A percentile compares a stretch with the other conserved stretches of the same genome.
These are phyloP conservation scores for Gardenia jasminoides DNA, from an alignment of 257 asterid species.

Conservation along the genomic window DNA sequence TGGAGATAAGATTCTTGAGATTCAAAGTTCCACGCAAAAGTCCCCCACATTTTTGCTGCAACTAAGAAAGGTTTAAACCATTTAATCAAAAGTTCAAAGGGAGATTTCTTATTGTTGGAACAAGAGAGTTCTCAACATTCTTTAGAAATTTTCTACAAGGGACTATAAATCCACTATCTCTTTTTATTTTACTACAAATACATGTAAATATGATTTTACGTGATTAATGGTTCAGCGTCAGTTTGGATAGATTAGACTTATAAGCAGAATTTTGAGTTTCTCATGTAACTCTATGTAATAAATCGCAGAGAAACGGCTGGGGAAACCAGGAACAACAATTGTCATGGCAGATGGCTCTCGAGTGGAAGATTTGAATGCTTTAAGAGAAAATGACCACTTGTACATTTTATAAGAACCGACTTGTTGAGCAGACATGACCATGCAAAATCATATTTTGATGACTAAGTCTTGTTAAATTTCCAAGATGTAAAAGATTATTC, in stretches of 20 bases:
- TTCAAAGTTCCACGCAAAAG: neutral
- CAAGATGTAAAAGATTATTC: neutral
- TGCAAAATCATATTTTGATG: neutral
- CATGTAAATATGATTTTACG: neutral
- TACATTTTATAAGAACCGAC: slow-evolving; percentile 40
- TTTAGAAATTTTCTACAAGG: neutral
- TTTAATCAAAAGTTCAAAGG: neutral
- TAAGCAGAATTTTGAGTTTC: neutral
- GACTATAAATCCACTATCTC: neutral
- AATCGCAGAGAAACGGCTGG: slow-evolving; percentile 65
- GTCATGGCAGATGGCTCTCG: slow-evolving; percentile 71
- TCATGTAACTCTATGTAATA: slow-evolving; percentile 7
- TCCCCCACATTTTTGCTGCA: neutral
- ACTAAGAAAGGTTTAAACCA: neutral
- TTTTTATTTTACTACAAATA: no score
- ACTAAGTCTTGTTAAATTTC: neutral
- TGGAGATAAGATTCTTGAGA: neutral
- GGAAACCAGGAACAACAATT: slow-evolving; percentile 57
- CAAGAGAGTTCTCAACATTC: slow-evolving; percentile 1
- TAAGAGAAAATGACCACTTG: slow-evolving; percentile 82
- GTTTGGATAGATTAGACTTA: neutral
- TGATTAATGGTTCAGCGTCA: neutral
- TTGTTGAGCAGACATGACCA: neutral
- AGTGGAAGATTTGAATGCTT: slow-evolving; percentile 60
- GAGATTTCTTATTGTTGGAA: neutral